Conservation (phyloP, 805 yeast species). For the Yamadazyma sp. region DNA sequence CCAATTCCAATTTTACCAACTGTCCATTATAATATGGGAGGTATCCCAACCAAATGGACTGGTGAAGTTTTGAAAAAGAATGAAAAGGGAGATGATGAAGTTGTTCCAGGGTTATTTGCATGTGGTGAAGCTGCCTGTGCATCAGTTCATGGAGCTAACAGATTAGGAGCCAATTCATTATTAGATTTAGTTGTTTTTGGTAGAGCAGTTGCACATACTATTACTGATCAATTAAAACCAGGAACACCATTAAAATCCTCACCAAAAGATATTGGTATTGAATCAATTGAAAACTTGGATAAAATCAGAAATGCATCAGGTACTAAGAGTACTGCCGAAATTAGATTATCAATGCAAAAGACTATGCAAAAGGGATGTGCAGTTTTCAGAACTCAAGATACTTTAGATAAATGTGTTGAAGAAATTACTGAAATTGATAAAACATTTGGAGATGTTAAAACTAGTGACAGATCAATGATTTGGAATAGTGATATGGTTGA, state of each 20-base stretch:
- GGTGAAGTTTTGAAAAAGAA: slow-evolving; percentile 90
- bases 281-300: slow-evolving; percentile 88
- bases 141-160: slow-evolving; percentile 98
- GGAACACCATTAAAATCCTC: slow-evolving; percentile 81
- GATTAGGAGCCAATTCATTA: slow-evolving; percentile 97
- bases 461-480: slow-evolving; percentile 95
- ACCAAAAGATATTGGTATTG: slow-evolving; percentile 84
- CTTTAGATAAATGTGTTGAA: slow-evolving; percentile 87
- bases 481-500: slow-evolving; percentile 98
- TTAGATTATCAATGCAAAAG: slow-evolving; percentile 90
- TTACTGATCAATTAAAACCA: slow-evolving; percentile 80
- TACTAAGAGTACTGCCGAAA: slow-evolving; percentile 75
- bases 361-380: slow-evolving; percentile 97
- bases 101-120: slow-evolving; percentile 90
- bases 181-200: slow-evolving; percentile 97
- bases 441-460: slow-evolving; percentile 70
- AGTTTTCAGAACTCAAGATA: slow-evolving; percentile 91
- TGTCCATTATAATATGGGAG: slow-evolving; percentile 99
- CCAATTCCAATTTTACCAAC: slow-evolving; percentile 98
- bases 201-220: slow-evolving; percentile 95
- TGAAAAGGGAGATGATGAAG: slow-evolving; percentile 83
- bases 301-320: slow-evolving; percentile 83
- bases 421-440: slow-evolving; percentile 74
- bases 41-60: slow-evolving; percentile 96
- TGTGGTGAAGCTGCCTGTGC: slow-evolving; percentile 99